Conservation (phyloP, 768 basidiomycete genomes). For the Zangia roseola region DNA sequence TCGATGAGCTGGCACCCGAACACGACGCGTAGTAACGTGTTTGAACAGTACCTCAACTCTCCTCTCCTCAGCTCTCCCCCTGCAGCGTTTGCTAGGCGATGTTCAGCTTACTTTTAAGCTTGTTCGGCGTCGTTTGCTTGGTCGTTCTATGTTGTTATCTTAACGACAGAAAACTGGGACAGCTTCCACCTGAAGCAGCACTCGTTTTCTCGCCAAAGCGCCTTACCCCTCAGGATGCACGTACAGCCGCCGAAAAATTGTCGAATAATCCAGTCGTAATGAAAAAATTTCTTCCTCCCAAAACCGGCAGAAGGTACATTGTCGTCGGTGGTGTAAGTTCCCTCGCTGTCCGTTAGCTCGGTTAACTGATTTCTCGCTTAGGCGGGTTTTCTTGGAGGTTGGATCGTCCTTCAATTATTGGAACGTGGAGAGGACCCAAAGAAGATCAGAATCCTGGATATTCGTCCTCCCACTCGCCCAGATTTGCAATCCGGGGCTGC, state of each 20-base stretch:
- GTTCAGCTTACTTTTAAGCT: constrained; percentile 9
- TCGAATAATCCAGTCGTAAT: constrained; percentile 34
- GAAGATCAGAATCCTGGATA: constrained; percentile 64
- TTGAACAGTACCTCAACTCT: no score
- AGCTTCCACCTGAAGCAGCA: constrained; percentile 46
- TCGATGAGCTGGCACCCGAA: no score
- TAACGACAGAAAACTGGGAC: constrained; percentile 57
- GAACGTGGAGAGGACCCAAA: constrained; percentile 69
- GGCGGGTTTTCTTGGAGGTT: constrained; percentile 77
- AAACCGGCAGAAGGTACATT: constrained; percentile 73
- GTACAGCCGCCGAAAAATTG: constrained; percentile 38
- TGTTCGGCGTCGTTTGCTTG: constrained; percentile 3
- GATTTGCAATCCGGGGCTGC: constrained; percentile 56
- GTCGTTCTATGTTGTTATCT: constrained; percentile 39
- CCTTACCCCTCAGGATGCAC: constrained; percentile 43
- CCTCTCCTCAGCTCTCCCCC: background rate
- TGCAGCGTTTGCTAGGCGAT: constrained; percentile 9
- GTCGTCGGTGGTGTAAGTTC: constrained; percentile 68
- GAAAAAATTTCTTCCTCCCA: constrained; percentile 54
- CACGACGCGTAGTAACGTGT: no score
- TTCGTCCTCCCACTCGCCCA: constrained; percentile 55
- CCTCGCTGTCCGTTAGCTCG: background rate
- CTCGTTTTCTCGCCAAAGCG: constrained; percentile 51
- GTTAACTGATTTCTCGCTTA: constrained; percentile 23
- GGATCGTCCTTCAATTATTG: constrained; percentile 69